phyloP scores from a whole-genome alignment of 1,139 yeast species.

The Zygotorulaspora mrakii region DNA sequence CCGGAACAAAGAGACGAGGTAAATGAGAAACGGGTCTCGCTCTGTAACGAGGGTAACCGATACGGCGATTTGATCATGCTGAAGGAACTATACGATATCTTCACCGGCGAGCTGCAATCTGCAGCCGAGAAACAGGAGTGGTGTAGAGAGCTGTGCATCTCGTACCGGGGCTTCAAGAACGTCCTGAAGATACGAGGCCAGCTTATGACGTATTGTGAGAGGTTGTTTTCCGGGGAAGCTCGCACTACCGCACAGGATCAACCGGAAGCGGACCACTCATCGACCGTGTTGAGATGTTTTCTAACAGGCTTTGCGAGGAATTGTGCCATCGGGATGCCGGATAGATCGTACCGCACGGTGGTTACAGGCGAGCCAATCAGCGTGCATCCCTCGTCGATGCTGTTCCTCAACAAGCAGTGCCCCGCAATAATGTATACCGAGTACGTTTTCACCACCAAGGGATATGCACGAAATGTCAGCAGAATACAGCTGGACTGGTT shows the following conservation, averaged over 20 bases:
- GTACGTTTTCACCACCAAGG: constrained; percentile 87
- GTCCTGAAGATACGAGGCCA: constrained; percentile 75
- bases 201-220: constrained; percentile 62
- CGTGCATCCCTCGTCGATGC: constrained; percentile 86
- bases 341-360: constrained; percentile 84
- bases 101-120: constrained; percentile 44
- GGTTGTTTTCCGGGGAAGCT: constrained; percentile 22
- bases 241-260: constrained; percentile 30
- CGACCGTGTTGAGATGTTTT: constrained; percentile 68
- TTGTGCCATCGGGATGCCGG: constrained; percentile 94
- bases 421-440: constrained; percentile 95
- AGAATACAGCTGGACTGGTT: constrained; percentile 85
- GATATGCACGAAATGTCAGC: constrained; percentile 86
- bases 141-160: constrained; percentile 78
- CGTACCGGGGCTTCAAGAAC: constrained; percentile 74
- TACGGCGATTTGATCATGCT: constrained; percentile 82
- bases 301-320: constrained; percentile 77
- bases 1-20: constrained; percentile 82
- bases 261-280: constrained; percentile 44
- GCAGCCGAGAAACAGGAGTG: constrained; percentile 61
- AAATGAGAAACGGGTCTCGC: constrained; percentile 50
- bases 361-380: constrained; percentile 75
- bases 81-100: constrained; percentile 71
- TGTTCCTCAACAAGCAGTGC: constrained; percentile 67
- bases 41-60: constrained; percentile 64